Evolutionary conservation across 192 early-diverging fungal species (phyloP).

Genomic region (Backusella morwellensis): DNA sequence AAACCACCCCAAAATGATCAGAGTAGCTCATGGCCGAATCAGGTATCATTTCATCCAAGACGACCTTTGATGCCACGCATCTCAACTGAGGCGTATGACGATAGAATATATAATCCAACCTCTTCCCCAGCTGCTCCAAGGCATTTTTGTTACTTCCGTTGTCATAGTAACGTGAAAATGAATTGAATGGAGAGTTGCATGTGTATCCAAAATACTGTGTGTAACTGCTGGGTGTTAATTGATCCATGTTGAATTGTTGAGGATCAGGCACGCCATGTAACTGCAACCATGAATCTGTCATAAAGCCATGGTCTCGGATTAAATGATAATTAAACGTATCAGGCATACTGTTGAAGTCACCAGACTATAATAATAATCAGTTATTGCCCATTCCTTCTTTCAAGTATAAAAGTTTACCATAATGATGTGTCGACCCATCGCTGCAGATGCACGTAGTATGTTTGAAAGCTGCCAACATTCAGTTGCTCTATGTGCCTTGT

Average conservation of each 20-base stretch:
- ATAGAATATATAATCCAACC: conserved; percentile 53
- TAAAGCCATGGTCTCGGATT: conserved; percentile 39
- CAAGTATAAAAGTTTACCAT: conserved; percentile 34
- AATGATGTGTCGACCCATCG: conserved; percentile 51
- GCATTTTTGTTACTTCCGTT: conserved; percentile 24
- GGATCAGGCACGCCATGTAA: conserved; percentile 20
- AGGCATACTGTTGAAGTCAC: conserved; percentile 53
- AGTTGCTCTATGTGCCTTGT: conserved; percentile 44
- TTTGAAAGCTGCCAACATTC: conserved; percentile 52
- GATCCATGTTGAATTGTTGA: neutral
- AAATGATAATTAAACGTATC: conserved; percentile 42
- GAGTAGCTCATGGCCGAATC: conserved; percentile 34
- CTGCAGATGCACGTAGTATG: conserved; percentile 40
- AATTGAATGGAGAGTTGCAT: conserved; percentile 50
- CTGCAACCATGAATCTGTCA: conserved; percentile 52
- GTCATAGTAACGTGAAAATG: conserved; percentile 35
- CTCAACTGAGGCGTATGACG: conserved; percentile 38
- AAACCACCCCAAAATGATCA: conserved; percentile 55
- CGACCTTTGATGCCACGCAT: conserved; percentile 32
- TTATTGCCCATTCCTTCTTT: neutral
- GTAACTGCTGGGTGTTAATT: neutral
- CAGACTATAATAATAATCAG: conserved; percentile 33
- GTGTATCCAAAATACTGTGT: conserved; percentile 39
- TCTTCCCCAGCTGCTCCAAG: conserved; percentile 28
- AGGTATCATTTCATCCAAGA: conserved; percentile 36